Evolutionary conservation across 345 rosid species (phyloP), one percentile per base, ranked within the genome.

Genomic region (Mangifera indica): DNA sequence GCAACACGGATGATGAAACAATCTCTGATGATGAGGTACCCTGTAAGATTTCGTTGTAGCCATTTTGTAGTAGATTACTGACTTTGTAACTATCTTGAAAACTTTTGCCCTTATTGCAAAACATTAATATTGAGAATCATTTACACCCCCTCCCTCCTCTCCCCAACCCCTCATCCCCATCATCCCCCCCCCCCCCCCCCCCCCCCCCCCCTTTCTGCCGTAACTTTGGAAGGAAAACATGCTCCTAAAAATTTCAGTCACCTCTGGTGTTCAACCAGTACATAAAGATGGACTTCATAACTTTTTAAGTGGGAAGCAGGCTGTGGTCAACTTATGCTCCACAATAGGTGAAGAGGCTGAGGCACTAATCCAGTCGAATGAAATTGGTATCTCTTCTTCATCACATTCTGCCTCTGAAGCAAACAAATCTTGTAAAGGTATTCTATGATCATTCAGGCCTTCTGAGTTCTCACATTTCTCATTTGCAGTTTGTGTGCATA

Each of bases 371-470:
- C 68, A 51, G 67, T 67, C 83, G 66, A 77, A 84, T 75, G 84
- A 78, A 72, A 77, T 66, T 74, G 72, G 74, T 78, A 24, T 75
- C 15, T 62, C 70, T 66, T 81, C 81, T 0, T 60, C 84, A 32
- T 74, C 84, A 25, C 71, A 60, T 83, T 67, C 81, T 72, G 67
- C 77, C 66, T 63, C 76, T 51, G 79, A 81, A 75, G 58, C 76
- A 73, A 79, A 79, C 58, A 82, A 78, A 78, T 67, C 52, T 62
- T 63, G 67, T 79, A 78, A 81, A 86, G 91, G 86, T 89, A 78
- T 59, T 60, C 46, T 72, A 42, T 73, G 18, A 73, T 66, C 10
- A 14, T 14, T 45, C 57, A 63, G 67, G 10, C 46, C 10, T 34
- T 14, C 49, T 56, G 59, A 3, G 55, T 63, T n/a, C 7, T 8